Percentiles rank a stretch among this genome's conserved stretches.
Conservation (phyloP, 345 rosid genomes). For the Pistacia integerrima region DNA sequence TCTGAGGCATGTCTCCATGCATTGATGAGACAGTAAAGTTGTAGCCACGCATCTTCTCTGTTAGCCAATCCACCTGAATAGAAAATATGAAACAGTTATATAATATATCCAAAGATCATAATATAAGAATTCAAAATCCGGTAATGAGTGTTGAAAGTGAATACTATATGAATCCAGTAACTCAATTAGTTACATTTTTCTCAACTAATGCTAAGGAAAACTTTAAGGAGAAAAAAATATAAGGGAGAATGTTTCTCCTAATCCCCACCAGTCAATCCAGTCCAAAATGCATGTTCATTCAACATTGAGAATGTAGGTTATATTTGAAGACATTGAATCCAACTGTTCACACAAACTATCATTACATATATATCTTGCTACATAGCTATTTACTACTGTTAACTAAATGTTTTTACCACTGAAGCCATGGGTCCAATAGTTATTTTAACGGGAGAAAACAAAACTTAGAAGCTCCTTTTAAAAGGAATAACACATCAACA, state of each 20-base stretch:
- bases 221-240: neutral
- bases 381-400: neutral
- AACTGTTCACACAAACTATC: neutral
- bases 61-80: slow-evolving; percentile 92
- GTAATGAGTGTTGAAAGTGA: neutral
- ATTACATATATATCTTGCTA: neutral
- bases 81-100: neutral
- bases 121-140: neutral
- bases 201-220: neutral
- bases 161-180: neutral
- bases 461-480: too few relatives aligned
- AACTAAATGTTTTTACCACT: too few relatives aligned
- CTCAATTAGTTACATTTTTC: too few relatives aligned
- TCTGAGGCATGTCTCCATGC: slow-evolving; percentile 99
- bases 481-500: too few relatives aligned
- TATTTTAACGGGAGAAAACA: too few relatives aligned
- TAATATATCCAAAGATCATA: neutral
- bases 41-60: slow-evolving; percentile 93
- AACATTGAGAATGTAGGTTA: neutral
- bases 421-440: too few relatives aligned
- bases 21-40: slow-evolving; percentile 95
- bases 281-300: neutral
- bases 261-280: neutral
- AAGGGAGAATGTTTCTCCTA: neutral
- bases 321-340: neutral